A percentile compares a stretch with the other conserved stretches of the same genome.
phyloP scores from a whole-genome alignment of 371 early-diverging fungal genomes.

The Apophysomyces elegans region DNA sequence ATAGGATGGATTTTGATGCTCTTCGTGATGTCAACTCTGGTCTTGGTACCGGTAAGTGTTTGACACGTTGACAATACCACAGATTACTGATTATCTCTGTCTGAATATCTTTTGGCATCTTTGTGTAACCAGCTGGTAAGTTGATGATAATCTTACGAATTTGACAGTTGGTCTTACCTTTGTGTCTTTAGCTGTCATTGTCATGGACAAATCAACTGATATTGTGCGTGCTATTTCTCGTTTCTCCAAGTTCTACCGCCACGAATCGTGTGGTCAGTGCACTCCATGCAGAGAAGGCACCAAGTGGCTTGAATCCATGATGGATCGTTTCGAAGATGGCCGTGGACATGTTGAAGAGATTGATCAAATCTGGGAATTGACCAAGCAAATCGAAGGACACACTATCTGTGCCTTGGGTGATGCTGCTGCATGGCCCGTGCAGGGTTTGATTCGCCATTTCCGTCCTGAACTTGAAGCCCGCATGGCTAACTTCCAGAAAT shows the following conservation, averaged over 20 bases:
- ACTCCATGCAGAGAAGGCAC: conserved; percentile 99
- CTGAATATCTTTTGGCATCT: neutral
- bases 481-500: conserved; percentile 66
- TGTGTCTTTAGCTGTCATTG: conserved; percentile 78
- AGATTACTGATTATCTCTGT: neutral
- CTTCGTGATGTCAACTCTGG: conserved; percentile 93
- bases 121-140: conserved; percentile 31
- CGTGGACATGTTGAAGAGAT: conserved; percentile 86
- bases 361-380: conserved; percentile 84
- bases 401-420: conserved; percentile 98
- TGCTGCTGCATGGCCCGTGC: conserved; percentile 98
- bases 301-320: conserved; percentile 94
- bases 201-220: conserved; percentile 90
- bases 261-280: conserved; percentile 98
- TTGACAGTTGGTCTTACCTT: neutral
- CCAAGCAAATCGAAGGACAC: conserved; percentile 97
- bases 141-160: neutral
- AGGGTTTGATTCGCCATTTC: conserved; percentile 94
- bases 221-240: conserved; percentile 92
- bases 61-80: neutral
- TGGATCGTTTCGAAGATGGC: conserved; percentile 94
- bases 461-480: conserved; percentile 90
- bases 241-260: conserved; percentile 91
- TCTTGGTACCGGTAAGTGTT: conserved; percentile 82
- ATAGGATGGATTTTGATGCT: conserved; percentile 96